Percentiles rank a stretch among this genome's conserved stretches.
Conservation (phyloP, 2,329 filamentous ascomycete genomes). For the Nigrograna mackinnonii region DNA sequence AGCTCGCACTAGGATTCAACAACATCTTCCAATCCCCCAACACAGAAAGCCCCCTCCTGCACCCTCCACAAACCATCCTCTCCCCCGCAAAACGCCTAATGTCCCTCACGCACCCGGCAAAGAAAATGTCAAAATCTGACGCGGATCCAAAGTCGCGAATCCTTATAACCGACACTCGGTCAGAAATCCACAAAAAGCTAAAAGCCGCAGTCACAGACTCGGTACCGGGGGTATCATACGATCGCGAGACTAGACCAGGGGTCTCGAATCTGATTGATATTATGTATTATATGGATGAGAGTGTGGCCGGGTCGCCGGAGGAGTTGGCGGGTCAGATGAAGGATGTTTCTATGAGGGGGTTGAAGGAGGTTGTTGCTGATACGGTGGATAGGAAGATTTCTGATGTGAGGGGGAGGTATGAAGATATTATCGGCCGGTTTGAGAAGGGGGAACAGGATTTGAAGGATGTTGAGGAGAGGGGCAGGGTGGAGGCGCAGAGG, state of each 20-base stretch:
- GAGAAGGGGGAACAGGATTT: too few relatives aligned
- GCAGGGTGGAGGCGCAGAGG: too few relatives aligned
- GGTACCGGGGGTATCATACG: slow-evolving; percentile 69
- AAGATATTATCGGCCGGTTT: too few relatives aligned
- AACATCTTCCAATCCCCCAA: slow-evolving; percentile 53
- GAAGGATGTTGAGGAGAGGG: too few relatives aligned
- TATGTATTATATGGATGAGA: slow-evolving; percentile 67
- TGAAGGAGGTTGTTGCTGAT: slow-evolving; percentile 68
- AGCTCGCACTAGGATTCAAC: slow-evolving; percentile 88
- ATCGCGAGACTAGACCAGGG: slow-evolving; percentile 71
- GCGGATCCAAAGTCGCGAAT: slow-evolving; percentile 74
- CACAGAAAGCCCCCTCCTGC: slow-evolving; percentile 16
- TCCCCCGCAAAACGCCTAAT: slow-evolving; percentile 80
- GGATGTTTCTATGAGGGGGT: slow-evolving; percentile 53
- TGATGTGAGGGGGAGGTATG: slow-evolving; percentile 60
- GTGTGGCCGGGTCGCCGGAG: slow-evolving; percentile 38
- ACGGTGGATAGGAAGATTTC: slow-evolving; percentile 58
- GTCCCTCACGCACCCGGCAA: slow-evolving; percentile 76
- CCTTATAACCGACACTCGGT: slow-evolving; percentile 72
- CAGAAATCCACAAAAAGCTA: slow-evolving; percentile 66
- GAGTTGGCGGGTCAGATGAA: slow-evolving; percentile 53
- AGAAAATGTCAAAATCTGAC: slow-evolving; percentile 96
- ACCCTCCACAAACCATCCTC: slow-evolving; percentile 30
- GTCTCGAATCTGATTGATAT: slow-evolving; percentile 87
- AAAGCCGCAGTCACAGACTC: slow-evolving; percentile 78